phyloP scores from a whole-genome alignment of 179 eudicot species.

The Silene coronaria region DNA sequence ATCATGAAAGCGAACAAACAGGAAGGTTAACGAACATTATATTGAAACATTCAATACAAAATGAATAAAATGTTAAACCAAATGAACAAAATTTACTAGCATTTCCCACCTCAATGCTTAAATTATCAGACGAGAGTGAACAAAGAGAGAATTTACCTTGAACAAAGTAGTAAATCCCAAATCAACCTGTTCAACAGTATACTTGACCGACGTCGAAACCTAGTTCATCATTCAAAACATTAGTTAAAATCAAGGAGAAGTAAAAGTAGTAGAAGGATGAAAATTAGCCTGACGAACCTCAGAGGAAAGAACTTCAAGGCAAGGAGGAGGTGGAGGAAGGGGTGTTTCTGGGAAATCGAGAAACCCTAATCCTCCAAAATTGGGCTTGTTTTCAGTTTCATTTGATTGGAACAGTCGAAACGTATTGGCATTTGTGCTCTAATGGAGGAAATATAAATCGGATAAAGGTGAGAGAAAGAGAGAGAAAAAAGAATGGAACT shows the following conservation, averaged over 20 bases:
- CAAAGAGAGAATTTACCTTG: slow-evolving; percentile 45
- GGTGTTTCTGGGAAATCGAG: slow-evolving; percentile 20
- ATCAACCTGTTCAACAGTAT: slow-evolving; percentile 55
- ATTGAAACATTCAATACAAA: neutral
- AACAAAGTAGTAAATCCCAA: slow-evolving; percentile 57
- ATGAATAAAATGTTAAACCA: neutral
- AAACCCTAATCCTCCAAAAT: slow-evolving; percentile 30
- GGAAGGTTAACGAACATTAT: no score
- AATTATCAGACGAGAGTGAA: neutral
- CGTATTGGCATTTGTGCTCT: slow-evolving; percentile 16
- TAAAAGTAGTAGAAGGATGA: neutral
- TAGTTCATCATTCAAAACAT: slow-evolving; percentile 19
- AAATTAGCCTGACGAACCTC: slow-evolving; percentile 17
- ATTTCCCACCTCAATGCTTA: neutral
- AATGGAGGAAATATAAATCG: neutral
- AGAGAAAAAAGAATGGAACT: neutral
- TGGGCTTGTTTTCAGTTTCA: slow-evolving; percentile 18
- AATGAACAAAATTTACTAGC: neutral
- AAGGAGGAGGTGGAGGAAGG: slow-evolving; percentile 32
- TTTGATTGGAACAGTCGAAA: slow-evolving; percentile 28
- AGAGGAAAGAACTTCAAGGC: slow-evolving; percentile 29
- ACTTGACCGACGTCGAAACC: slow-evolving; percentile 52
- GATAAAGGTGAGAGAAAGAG: neutral
- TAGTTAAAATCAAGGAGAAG: neutral
- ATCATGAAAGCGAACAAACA: no score